A percentile compares a stretch with the other conserved stretches of the same genome.
Conservation (phyloP, 176 grass and related monocot genomes). For the Rhipidocladum racemiflorum region DNA sequence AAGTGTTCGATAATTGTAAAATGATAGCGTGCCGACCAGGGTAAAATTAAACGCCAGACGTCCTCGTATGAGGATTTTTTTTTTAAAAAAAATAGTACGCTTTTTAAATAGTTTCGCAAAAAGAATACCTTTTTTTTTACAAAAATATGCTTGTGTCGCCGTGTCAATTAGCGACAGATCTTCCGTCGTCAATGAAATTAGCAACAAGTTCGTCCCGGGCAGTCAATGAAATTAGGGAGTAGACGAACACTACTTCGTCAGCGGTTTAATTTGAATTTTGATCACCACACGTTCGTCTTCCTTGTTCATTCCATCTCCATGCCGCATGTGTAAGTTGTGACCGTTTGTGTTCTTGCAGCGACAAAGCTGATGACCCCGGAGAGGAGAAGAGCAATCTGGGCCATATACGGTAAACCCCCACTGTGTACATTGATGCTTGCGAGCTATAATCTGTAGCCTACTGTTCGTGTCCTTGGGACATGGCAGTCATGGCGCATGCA, state of each 20-base stretch:
- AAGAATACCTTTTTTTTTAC: too few species aligned
- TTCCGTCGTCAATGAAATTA: too few species aligned
- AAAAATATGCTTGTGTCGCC: too few species aligned
- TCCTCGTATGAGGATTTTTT: not conserved
- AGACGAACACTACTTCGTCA: not conserved
- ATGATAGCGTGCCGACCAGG: not conserved
- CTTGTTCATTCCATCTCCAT: not conserved
- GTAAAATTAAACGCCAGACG: not conserved
- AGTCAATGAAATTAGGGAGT: too few species aligned
- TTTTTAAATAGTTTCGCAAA: too few species aligned
- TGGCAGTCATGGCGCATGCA: too few species aligned
- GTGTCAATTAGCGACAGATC: too few species aligned
- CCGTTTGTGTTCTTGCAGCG: conserved; percentile 32
- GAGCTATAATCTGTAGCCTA: not conserved
- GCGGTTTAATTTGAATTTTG: too few species aligned
- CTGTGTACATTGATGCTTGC: not conserved
- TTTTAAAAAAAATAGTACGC: too few species aligned
- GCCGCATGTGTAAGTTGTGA: not conserved
- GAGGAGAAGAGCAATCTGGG: conserved; percentile 86
- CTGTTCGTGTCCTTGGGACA: too few species aligned
- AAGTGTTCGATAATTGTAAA: not conserved
- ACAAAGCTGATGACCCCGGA: conserved; percentile 94
- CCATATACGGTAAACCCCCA: conserved; percentile 75
- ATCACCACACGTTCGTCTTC: not conserved
- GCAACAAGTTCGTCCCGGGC: too few species aligned